Evolutionary conservation across 768 basidiomycete species (phyloP).

Genomic region (Rhodosporidiobolus odoratus): DNA sequence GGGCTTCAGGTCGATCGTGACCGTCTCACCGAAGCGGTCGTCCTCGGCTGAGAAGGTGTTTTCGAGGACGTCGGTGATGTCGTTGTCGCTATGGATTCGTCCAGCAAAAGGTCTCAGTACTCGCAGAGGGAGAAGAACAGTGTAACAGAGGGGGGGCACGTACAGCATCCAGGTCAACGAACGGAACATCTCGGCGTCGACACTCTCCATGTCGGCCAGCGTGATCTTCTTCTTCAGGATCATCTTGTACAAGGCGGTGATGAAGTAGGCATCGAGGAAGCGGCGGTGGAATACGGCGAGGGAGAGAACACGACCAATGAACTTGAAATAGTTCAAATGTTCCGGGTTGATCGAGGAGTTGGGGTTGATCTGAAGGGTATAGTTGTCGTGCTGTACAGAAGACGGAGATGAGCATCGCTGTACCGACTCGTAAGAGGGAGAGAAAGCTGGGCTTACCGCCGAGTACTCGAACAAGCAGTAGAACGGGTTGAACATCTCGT

Average conservation of each 20-base stretch:
- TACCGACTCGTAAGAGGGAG: background rate
- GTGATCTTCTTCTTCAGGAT: slow-evolving; percentile 96
- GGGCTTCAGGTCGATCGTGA: slow-evolving; percentile 88
- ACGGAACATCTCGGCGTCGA: slow-evolving; percentile 87
- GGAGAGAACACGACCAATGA: slow-evolving; percentile 91
- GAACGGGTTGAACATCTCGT: slow-evolving; percentile 99
- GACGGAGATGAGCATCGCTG: background rate
- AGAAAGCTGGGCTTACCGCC: slow-evolving; percentile 49
- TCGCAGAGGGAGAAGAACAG: background rate
- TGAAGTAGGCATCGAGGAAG: slow-evolving; percentile 98
- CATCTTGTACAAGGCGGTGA: slow-evolving; percentile 99
- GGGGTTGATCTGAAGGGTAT: slow-evolving; percentile 92
- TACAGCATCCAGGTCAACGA: slow-evolving; percentile 98
- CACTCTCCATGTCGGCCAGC: slow-evolving; percentile 85
- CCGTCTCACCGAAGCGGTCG: slow-evolving; percentile 96
- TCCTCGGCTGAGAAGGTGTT: slow-evolving; percentile 96
- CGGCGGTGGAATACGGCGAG: slow-evolving; percentile 98
- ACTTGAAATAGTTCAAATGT: slow-evolving; percentile 99
- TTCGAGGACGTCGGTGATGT: slow-evolving; percentile 95
- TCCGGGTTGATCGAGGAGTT: slow-evolving; percentile 92
- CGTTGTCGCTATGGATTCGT: slow-evolving; percentile 68
- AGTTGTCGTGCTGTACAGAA: slow-evolving; percentile 72
- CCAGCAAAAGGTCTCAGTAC: background rate
- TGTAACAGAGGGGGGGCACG: slow-evolving; percentile 44
- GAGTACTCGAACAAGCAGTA: slow-evolving; percentile 99